phyloP scores from a whole-genome alignment of 2,329 filamentous ascomycete species.

The Neopestalotiopsis rosae region DNA sequence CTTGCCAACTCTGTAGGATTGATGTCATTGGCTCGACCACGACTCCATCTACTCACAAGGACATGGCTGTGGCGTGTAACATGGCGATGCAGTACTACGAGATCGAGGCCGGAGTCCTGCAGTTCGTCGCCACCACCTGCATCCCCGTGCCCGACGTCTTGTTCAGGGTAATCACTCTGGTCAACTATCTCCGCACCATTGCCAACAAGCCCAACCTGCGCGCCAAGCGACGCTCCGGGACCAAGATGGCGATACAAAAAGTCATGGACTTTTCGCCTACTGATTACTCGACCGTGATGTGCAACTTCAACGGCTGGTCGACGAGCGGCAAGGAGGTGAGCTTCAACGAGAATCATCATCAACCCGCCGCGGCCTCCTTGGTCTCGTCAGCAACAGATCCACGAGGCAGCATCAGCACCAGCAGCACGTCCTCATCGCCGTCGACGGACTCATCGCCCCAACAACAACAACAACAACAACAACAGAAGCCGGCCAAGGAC shows the following conservation, averaged over 20 bases:
- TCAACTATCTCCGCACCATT: conserved; percentile 22
- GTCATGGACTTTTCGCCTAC: conserved; percentile 18
- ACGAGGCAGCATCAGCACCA: not conserved
- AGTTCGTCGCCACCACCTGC: conserved; percentile 17
- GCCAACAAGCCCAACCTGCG: not conserved
- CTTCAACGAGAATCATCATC: conserved; percentile 3
- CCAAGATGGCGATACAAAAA: conserved; percentile 20
- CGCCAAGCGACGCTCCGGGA: conserved; percentile 16
- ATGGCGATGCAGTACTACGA: conserved; percentile 24
- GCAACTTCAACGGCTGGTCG: conserved; percentile 20
- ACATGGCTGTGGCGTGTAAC: conserved; percentile 19
- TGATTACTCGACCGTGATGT: conserved; percentile 19
- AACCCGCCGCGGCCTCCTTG: not conserved
- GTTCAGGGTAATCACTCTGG: conserved; percentile 20
- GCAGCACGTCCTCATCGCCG: conserved; percentile 5
- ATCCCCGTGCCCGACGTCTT: conserved; percentile 21
- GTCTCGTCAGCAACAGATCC: not conserved
- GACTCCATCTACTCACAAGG: conserved; percentile 15
- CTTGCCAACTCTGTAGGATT: conserved; percentile 4
- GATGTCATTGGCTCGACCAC: conserved; percentile 21
- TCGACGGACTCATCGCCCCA: conserved; percentile 8
- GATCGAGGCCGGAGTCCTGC: conserved; percentile 19
- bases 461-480: too few relatives aligned
- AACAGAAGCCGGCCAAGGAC: not conserved
- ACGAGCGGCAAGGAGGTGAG: conserved; percentile 19